phyloP scores from a whole-genome alignment of 2,329 filamentous ascomycete species.

The Colletotrichum sp. region DNA sequence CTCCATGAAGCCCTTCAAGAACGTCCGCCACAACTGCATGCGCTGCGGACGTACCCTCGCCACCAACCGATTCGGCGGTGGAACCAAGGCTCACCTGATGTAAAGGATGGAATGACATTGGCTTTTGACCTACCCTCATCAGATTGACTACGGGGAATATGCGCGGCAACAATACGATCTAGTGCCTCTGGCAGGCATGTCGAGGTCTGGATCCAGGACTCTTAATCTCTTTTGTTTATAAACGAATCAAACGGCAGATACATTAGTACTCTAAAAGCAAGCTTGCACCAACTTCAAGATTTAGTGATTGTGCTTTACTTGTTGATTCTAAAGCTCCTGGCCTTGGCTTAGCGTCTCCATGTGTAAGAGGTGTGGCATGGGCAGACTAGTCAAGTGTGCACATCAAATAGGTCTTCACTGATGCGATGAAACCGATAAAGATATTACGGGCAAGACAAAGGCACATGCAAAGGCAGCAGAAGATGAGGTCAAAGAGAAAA shows the following conservation, averaged over 20 bases:
- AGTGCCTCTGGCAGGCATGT: neutral
- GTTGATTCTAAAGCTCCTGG: neutral
- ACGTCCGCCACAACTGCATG: slow-evolving; percentile 13
- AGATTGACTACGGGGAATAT: neutral
- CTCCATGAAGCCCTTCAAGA: slow-evolving; percentile 12
- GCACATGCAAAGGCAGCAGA: neutral
- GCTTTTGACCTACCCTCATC: neutral
- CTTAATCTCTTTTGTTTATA: neutral
- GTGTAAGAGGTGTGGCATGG: neutral
- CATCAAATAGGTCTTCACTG: neutral
- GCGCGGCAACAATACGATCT: neutral
- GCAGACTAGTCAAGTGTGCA: neutral
- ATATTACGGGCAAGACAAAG: neutral
- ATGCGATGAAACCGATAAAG: neutral
- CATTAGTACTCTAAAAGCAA: neutral
- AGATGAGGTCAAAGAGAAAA: neutral
- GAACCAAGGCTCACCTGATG: slow-evolving; percentile 12
- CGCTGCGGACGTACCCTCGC: slow-evolving; percentile 14
- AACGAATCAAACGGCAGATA: neutral
- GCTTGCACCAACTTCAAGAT: neutral
- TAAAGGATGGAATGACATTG: neutral
- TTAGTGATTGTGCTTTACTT: neutral
- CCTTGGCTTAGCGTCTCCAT: neutral
- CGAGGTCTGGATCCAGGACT: neutral
- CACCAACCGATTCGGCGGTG: slow-evolving; percentile 8